These are phyloP conservation scores for Cucumis melo DNA, from an alignment of 306 rosid genomes.

Conservation along the genomic window DNA sequence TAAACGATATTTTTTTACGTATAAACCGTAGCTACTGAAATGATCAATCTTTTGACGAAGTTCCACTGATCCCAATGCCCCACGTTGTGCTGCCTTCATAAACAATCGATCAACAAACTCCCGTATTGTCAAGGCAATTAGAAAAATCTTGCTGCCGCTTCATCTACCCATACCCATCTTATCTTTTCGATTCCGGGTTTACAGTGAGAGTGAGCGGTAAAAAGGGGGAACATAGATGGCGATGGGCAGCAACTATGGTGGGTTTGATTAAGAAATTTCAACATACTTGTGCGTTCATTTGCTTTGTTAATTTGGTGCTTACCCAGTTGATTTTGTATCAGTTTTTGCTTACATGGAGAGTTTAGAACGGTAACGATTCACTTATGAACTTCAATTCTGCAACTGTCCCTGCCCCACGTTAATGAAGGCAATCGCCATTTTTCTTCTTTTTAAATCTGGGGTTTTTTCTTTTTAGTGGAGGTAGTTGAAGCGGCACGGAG, in stretches of 20 bases:
- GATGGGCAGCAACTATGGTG: background rate
- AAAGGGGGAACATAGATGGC: background rate
- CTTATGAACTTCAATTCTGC: background rate
- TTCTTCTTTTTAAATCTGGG: background rate
- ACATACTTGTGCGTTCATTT: background rate
- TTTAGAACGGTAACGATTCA: background rate
- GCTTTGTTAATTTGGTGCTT: background rate
- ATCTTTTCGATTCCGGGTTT: background rate
- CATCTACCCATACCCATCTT: background rate
- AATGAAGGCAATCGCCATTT: background rate
- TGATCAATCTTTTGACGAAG: background rate
- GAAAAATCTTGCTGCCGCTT: background rate
- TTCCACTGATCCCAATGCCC: background rate
- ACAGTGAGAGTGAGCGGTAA: background rate
- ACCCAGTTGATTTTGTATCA: background rate
- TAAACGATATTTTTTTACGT: background rate
- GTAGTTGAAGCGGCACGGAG: background rate
- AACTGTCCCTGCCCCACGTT: slow-evolving; percentile 1
- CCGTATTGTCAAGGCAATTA: background rate
- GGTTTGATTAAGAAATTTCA: background rate
- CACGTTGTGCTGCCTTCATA: background rate
- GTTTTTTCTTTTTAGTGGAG: too few species aligned
- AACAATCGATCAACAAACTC: background rate
- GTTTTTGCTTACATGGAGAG: background rate
- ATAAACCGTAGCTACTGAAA: background rate